Evolutionary conservation across 768 basidiomycete species (phyloP), one percentile per base, ranked within the genome.

Genomic region (Mycena venus): DNA sequence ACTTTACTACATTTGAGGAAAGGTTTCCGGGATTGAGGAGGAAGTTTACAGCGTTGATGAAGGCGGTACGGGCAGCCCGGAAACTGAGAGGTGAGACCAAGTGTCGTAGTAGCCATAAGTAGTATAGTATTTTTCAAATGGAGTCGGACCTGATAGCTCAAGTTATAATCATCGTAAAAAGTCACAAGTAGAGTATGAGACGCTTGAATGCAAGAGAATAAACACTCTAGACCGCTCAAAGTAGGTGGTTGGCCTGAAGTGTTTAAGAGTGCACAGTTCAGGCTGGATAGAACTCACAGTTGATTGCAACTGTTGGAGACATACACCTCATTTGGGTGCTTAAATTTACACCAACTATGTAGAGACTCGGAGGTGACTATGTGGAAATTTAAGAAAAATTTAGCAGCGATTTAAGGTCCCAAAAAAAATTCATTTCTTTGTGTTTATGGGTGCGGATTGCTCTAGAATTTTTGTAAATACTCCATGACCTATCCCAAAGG

Each of bases 71-170:
- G 15, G 56, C 36, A 25, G 66, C 12, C 14, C 72, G 72, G 6
- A 67, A 58, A 25, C 27, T 47, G 12, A 34, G 64, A 21, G 70
- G 70, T 11, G 71, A 73, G 4, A 67, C 64, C 19, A 73, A 73
- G 55, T 36, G 60, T 21, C 69, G 63, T 4, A 65, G 15, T 17
- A 49, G 47, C 31, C 47, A 27, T n/a, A 66, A 66, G 64, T 38
- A 66, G 47, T 51, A 15, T n/a, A 38, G 11, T 29, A 36, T 36
- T 11, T 32, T 14, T 38, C 14, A 7, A 38, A 38, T 38, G 36
- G 8, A n/a, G 36, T 38, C 36, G 14, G 14, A 38, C 14, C 36
- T 38, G 7, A 14, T 38, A 38, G 36, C 14, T 38, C 8, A 38
- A 7, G 14, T 38, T 8, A 38, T 38, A 38, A 38, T 38, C 36